Evolutionary conservation across 2,329 filamentous ascomycete genomes (phyloP).

Genomic region (Thielaviopsis populi): DNA sequence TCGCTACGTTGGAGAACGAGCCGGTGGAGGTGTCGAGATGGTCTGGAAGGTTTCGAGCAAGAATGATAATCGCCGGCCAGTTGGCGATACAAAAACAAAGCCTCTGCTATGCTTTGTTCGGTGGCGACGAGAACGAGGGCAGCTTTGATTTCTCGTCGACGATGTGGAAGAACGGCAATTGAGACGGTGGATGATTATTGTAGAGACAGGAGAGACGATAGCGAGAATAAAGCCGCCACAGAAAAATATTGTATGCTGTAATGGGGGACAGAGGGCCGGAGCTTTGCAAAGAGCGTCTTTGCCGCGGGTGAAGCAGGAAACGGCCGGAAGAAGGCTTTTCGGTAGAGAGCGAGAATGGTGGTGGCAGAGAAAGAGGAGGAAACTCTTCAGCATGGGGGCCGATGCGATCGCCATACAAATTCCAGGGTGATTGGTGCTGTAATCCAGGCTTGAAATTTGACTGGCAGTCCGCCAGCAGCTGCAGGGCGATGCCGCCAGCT

Average conservation of each 20-base stretch:
- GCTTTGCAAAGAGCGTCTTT: background rate
- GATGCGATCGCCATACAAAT: conserved; percentile 17
- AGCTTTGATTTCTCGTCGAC: background rate
- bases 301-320: background rate
- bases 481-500: background rate
- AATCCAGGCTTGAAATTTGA: background rate
- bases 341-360: background rate
- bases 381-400: conserved; percentile 15
- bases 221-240: background rate
- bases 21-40: conserved; percentile 16
- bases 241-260: background rate
- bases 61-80: conserved; percentile 1
- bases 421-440: conserved; percentile 8
- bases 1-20: conserved; percentile 22
- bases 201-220: background rate
- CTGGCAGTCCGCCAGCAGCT: background rate
- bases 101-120: background rate
- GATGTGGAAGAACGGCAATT: background rate
- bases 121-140: background rate
- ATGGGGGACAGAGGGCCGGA: background rate
- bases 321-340: background rate
- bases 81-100: background rate
- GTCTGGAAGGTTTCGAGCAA: conserved; percentile 14
- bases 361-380: conserved; percentile 8
- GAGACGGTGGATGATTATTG: background rate